Evolutionary conservation across 1,284 basidiomycete species (phyloP).

Genomic region (Albatrellus sp.): DNA sequence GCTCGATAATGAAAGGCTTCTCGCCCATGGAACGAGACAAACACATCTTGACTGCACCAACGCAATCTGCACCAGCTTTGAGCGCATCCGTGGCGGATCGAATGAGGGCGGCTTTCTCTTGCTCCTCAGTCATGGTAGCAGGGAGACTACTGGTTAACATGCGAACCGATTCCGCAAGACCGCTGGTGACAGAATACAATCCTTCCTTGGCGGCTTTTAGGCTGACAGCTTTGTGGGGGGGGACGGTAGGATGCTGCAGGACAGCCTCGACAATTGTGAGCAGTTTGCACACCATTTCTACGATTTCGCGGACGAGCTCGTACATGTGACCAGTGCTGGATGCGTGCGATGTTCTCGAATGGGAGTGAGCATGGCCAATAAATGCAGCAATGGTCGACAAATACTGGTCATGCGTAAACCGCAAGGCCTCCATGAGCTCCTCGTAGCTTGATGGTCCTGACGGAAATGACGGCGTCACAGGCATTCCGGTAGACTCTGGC

Average conservation of each 20-base stretch:
- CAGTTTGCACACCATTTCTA: constrained; percentile 85
- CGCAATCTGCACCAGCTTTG: constrained; percentile 82
- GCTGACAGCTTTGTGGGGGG: constrained; percentile 39
- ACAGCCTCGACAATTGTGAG: constrained; percentile 90
- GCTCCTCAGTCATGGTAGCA: constrained; percentile 53
- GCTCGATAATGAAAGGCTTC: constrained; percentile 49
- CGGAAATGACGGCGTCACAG: constrained; percentile 46
- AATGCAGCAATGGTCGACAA: constrained; percentile 92
- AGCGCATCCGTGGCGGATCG: constrained; percentile 79
- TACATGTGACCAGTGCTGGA: constrained; percentile 89
- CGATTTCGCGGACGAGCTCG: constrained; percentile 86
- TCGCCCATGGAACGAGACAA: constrained; percentile 50
- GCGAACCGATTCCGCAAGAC: constrained; percentile 82
- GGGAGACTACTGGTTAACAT: constrained; percentile 45
- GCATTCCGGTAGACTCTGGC: constrained; percentile 23
- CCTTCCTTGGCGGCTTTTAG: constrained; percentile 68
- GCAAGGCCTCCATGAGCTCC: constrained; percentile 60
- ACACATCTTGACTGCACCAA: constrained; percentile 71
- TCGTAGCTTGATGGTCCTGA: constrained; percentile 52
- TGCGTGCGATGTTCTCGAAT: constrained; percentile 80
- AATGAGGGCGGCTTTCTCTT: constrained; percentile 68
- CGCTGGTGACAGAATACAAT: constrained; percentile 76
- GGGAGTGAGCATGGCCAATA: constrained; percentile 92
- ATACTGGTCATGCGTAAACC: constrained; percentile 77
- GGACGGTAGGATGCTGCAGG: constrained; percentile 54